phyloP scores from a whole-genome alignment of 495 filamentous ascomycete genomes.

The Oleoguttula mirabilis region DNA sequence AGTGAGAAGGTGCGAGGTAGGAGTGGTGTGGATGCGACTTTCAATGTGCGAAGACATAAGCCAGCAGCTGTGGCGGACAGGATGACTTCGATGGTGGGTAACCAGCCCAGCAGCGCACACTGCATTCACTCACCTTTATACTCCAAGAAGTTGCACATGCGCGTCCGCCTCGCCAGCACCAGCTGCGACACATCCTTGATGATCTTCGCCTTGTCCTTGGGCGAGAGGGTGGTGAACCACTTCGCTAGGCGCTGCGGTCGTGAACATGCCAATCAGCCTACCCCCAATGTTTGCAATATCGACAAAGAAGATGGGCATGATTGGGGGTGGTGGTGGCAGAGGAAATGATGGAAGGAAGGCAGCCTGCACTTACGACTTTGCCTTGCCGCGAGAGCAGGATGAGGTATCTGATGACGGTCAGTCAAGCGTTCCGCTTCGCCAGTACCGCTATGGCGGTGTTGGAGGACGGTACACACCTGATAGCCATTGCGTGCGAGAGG shows the following conservation, averaged over 20 bases:
- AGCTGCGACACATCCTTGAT: constrained; percentile 99
- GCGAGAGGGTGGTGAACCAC: constrained; percentile 98
- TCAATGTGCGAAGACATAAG: background rate
- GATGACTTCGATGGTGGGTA: constrained; percentile 1
- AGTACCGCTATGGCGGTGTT: no score
- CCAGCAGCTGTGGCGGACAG: background rate
- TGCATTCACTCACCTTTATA: constrained; percentile 90
- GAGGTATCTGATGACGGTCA: constrained; percentile 70
- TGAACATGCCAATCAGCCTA: constrained; percentile 27
- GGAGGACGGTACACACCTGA: no score
- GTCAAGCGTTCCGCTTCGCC: no score
- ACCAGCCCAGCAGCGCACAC: background rate
- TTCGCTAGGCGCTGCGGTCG: constrained; percentile 77
- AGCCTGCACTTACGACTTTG: constrained; percentile 69
- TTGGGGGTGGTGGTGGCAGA: no score
- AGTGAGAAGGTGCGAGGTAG: background rate
- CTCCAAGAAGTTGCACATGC: constrained; percentile 99
- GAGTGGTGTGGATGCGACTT: background rate
- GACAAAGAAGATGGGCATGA: no score
- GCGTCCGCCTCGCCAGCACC: constrained; percentile 83
- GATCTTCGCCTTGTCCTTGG: constrained; percentile 98
- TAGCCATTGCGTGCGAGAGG: no score
- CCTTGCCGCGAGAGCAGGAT: constrained; percentile 96
- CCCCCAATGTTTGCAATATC: no score
- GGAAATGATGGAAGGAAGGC: constrained; percentile 7